Base-by-base conservation (phyloP, 495 filamentous ascomycete genomes). In the Aspergillus egyptiacus region DNA sequence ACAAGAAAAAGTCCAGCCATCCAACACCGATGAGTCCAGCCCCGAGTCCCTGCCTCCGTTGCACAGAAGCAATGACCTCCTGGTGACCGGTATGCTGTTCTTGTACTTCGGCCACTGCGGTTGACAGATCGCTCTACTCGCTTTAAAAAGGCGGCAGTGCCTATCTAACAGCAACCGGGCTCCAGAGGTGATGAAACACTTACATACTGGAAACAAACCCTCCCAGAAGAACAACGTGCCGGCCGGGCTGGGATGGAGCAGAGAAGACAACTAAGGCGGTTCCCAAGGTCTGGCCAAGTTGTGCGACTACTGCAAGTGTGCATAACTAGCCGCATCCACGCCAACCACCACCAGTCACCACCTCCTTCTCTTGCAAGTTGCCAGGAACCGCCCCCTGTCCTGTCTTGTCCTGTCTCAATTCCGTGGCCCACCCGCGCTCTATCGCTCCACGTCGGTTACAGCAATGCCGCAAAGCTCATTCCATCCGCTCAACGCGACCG, bases 251-350 rank as follows among this genome's bases (percentile, higher is more conserved):
- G 32, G 30, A 40, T 34, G 38, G 28, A 35, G 25, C 2, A 18
- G n/a, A 20, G 33, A 44, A 44, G 15, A 14, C 27, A 43, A 40
- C 28, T 19, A 18, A 31, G 48, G 31, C n/a, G n/a, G n/a, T 9
- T 24, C 34, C 36, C 35, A 30, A 28, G 37, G 39, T 30, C 47
- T 42, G 37, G 47, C 27, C 31, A 44, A 14, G 38, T 51, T 20
- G 48, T 38, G 5, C 14, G 40, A 44, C 53, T 55, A 55, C 53
- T 55, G 53, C 53, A 50, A 55, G 53, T 55, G 53, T 55, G 53
- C 53, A 46, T 55, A 33, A 32, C 34, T 55, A 45, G 53, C 46
- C 50, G 53, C 53, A 55, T 28, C 41, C 47, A 40, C 15, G 15
- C 46, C 46, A 54, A 48, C 52, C 33, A n/a, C n/a, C n/a, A n/a